Conservation (phyloP, 2,329 filamentous ascomycete genomes). For the Colletotrichum zoysiae region DNA sequence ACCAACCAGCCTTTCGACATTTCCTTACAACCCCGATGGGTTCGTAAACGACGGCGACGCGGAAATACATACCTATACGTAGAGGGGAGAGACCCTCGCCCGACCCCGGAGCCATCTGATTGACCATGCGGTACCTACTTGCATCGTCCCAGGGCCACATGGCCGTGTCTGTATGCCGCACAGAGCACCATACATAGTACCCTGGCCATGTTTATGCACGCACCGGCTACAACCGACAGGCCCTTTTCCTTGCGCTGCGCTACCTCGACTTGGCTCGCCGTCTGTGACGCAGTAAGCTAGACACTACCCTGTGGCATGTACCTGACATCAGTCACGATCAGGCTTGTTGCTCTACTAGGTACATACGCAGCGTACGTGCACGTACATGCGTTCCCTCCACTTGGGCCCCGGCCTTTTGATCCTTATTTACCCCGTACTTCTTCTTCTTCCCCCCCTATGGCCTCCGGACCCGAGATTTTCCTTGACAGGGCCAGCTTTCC, state of each 20-base stretch:
- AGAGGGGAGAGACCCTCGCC: neutral
- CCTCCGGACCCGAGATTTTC: slow-evolving; percentile 7
- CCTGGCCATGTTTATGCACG: slow-evolving; percentile 4
- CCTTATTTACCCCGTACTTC: neutral
- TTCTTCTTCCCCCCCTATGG: neutral
- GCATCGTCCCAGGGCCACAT: slow-evolving; percentile 18
- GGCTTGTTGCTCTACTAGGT: slow-evolving; percentile 2
- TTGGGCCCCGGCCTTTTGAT: slow-evolving; percentile 2
- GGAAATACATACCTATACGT: neutral
- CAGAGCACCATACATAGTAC: neutral
- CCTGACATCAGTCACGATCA: slow-evolving; percentile 21
- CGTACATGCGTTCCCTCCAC: slow-evolving; percentile 20
- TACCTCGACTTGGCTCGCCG: slow-evolving; percentile 23
- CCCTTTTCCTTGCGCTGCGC: slow-evolving; percentile 23
- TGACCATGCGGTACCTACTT: slow-evolving; percentile 21
- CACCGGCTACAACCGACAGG: slow-evolving; percentile 34
- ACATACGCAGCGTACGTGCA: neutral
- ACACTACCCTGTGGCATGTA: slow-evolving; percentile 27
- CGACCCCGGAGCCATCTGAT: slow-evolving; percentile 25
- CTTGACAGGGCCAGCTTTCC: slow-evolving; percentile 14
- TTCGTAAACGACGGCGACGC: slow-evolving; percentile 27
- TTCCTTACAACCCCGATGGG: neutral
- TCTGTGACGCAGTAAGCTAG: neutral
- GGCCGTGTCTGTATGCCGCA: neutral
- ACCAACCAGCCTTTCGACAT: neutral